Base-by-base conservation (phyloP, 2,329 filamentous ascomycete genomes). In the Paecilomyces niveus region DNA sequence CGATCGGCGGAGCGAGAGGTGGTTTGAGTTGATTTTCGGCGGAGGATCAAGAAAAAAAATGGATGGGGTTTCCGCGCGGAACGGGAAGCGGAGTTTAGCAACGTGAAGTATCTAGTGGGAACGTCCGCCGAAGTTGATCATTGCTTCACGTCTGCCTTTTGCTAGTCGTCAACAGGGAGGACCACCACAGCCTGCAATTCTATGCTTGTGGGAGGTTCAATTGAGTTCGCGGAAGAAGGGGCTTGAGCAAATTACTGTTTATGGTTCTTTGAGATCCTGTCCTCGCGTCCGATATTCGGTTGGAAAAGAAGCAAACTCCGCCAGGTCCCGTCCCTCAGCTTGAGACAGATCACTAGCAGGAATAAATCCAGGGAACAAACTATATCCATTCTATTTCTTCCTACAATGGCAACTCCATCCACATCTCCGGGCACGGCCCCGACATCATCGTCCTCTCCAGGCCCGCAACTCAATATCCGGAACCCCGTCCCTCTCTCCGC, bases 401-500 rank as follows among this genome's bases (percentile, higher is more conserved):
- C 57, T 54, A 62, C 53, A 54, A 58, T 61, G 53, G 57, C 61
- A 31, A 65, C 59, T 57, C 58, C 54, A 24, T 53, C 57, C 61
- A 54, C 60, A 58, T 35, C 62, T 63, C 65, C 66, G 64, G 59
- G 62, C 55, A 65, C 68, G 18, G 45, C 67, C 24, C 65, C 58
- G 33, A 53, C 61, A 45, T 57, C 64, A 21, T 61, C 52, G 7
- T 56, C 29, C 33, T 56, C 57, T 54, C 61, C 58, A 58, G n/a
- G 39, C 8, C 39, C 39, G 39, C 39, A 65, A 68, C 65, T 78
- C 67, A 72, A 78, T 62, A 71, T 79, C 54, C 83, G 85, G 65
- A 94, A 93, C 69, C 92, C 92, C 15, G 79, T 96, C 51, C 92
- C 92, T 29, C 81, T 97, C 58, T 92, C 90, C 26, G 85, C 90